These are phyloP conservation scores for Solanum hybrid DNA, from an alignment of 305 asterid species.

Conservation along the genomic window DNA sequence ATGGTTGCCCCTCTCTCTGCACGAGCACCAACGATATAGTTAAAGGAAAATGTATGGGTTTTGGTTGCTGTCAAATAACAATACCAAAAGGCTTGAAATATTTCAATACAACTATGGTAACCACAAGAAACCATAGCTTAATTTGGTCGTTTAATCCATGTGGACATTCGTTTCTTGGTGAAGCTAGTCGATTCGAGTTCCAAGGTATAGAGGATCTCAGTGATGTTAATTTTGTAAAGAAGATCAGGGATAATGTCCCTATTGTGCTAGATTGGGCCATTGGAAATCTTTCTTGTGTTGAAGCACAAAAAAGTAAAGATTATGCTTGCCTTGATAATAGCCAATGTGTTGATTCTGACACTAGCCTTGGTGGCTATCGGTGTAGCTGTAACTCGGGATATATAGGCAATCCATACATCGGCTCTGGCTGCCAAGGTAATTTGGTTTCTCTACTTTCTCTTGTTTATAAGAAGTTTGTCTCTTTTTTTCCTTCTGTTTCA, in stretches of 20 bases:
- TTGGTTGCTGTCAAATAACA: conserved; percentile 40
- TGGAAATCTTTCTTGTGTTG: conserved; percentile 20
- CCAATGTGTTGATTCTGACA: conserved; percentile 14
- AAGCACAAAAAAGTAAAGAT: conserved; percentile 3
- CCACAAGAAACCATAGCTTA: not conserved
- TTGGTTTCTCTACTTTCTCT: not conserved
- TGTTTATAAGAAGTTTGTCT: not conserved
- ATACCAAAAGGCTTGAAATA: conserved; percentile 21
- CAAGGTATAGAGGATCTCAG: conserved; percentile 13
- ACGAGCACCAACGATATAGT: conserved; percentile 14
- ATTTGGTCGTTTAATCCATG: conserved; percentile 21
- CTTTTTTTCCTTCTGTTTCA: not conserved
- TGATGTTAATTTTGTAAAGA: conserved; percentile 6
- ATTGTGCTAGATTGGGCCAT: conserved; percentile 30
- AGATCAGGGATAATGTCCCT: conserved; percentile 12
- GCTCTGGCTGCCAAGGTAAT: conserved; percentile 28
- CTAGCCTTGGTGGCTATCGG: conserved; percentile 18
- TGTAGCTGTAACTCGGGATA: conserved; percentile 22
- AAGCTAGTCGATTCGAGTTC: conserved; percentile 11
- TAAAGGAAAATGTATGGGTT: conserved; percentile 42
- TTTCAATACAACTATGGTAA: not conserved
- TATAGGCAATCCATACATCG: conserved; percentile 29
- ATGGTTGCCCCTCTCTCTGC: conserved; percentile 38
- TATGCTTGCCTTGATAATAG: conserved; percentile 23
- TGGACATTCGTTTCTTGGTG: conserved; percentile 26